Evolutionary conservation across 208 protist genomes (phyloP).

Genomic region (Wallacemonas sp.): DNA sequence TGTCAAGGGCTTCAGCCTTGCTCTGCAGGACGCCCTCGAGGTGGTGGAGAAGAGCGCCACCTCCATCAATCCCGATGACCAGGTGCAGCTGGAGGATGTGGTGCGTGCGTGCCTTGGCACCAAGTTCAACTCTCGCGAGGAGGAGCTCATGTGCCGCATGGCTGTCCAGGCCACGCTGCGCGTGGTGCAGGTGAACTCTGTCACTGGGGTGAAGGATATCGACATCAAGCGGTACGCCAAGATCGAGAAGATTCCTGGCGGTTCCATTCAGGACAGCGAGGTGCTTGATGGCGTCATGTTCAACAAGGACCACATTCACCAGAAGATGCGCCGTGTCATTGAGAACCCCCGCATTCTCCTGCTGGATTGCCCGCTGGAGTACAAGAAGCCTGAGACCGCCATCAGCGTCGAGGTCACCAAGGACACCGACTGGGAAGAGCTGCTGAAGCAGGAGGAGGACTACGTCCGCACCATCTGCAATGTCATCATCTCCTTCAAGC

Average conservation of each 20-base stretch:
- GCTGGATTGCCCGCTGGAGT: conserved; percentile 99
- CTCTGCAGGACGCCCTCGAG: conserved; percentile 95
- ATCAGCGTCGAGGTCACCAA: conserved; percentile 98
- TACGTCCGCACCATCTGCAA: conserved; percentile 97
- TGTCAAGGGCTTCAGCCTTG: conserved; percentile 96
- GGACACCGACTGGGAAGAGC: conserved; percentile 96
- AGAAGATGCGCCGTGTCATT: conserved; percentile 98
- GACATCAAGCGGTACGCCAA: conserved; percentile 99
- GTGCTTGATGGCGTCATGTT: conserved; percentile 99
- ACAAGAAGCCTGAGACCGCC: conserved; percentile 99
- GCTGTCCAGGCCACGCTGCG: conserved; percentile 98
- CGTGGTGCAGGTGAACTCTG: conserved; percentile 86
- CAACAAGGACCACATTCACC: conserved; percentile 99
- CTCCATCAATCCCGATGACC: conserved; percentile 93
- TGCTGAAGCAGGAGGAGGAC: conserved; percentile 99
- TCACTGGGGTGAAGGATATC: conserved; percentile 95
- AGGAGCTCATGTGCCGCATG: conserved; percentile 97
- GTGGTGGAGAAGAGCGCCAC: conserved; percentile 93
- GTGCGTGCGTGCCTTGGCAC: conserved; percentile 97
- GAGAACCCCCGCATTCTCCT: conserved; percentile 99
- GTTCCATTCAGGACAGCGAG: conserved; percentile 97
- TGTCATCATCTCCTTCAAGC: conserved; percentile 98
- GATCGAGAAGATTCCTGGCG: conserved; percentile 99
- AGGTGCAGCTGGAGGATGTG: conserved; percentile 87
- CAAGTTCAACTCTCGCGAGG: conserved; percentile 98